Conservation (phyloP, 495 filamentous ascomycete genomes). For the Aspergillus sclerotioniger region DNA sequence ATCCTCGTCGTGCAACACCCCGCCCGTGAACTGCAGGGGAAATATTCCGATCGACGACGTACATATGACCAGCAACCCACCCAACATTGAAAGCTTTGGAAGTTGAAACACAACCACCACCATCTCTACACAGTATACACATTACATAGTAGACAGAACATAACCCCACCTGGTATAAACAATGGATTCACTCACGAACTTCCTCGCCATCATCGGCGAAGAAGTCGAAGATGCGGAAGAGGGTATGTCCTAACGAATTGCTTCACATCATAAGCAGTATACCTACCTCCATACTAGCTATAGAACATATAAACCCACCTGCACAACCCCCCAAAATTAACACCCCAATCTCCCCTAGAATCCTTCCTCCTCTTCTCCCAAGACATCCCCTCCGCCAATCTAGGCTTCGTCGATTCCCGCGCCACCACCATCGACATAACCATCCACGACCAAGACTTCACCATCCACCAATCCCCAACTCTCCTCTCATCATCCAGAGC, state of each 20-base stretch:
- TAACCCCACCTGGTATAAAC: background rate
- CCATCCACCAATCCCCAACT: conserved; percentile 81
- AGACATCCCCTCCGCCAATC: conserved; percentile 67
- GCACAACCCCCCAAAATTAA: background rate
- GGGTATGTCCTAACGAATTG: conserved; percentile 47
- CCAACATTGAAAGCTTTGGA: no score
- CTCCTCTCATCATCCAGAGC: conserved; percentile 73
- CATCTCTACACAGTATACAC: background rate
- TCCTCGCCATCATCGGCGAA: conserved; percentile 19
- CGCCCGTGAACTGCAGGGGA: background rate
- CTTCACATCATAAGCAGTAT: background rate
- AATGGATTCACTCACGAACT: conserved; percentile 16
- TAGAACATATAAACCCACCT: background rate
- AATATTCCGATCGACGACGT: background rate
- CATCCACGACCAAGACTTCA: conserved; percentile 66
- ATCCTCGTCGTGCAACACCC: background rate
- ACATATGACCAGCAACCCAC: background rate
- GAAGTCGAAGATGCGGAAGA: conserved; percentile 51
- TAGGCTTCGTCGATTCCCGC: conserved; percentile 80
- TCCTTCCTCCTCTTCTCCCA: conserved; percentile 82
- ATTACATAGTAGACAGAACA: background rate
- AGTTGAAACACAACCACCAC: background rate
- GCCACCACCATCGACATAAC: conserved; percentile 63
- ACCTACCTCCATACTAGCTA: background rate
- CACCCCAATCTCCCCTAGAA: conserved; percentile 51